Evolutionary conservation across 2,329 filamentous ascomycete species (phyloP), one percentile per base, ranked within the genome.

Genomic region (Metarhizium brunneum): DNA sequence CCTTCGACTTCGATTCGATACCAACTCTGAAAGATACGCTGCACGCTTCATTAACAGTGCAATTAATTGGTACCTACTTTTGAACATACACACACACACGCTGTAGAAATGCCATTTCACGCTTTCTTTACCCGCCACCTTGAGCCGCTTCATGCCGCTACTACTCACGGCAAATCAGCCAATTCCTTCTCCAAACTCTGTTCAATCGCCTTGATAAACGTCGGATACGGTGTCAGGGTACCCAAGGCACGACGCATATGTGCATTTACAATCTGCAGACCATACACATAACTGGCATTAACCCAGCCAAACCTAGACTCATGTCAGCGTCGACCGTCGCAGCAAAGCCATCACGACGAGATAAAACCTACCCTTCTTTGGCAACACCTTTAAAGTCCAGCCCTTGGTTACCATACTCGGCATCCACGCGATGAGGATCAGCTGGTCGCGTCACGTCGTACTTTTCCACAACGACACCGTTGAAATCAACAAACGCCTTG

Each of bases 401-500:
- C 2, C 94, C 94, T 71, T 99, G 94, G 71, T 99, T 99, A 6
- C 94, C 94, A 68, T 99, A 99, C 73, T 99, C 94, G 57, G 92
- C 94, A 70, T 95, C 90, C 13, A 97, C 94, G 59, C 88, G 86
- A 73, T 97, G 94, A 42, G 94, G 92, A 65, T 96, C 92, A 56
- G 92, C 84, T 5, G 88, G 86, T 56, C 90, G 79, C 20, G 92
- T 97, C 58, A 99, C 94, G 71, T 99, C 90, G 75, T 99, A 99
- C 76, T 99, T 99, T 73, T 99, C 94, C 6, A 97, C 94, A 2
- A 99, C 92, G 8, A 96, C 91, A 43, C 94, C 94, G 68, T 97
- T 97, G 78, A 92, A 97, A 70, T 99, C 92, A 58, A 96, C 92
- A 74, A 97, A 97, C 0, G 94, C 92, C 73, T 95, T 96, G 57